Conservation (phyloP, 495 filamentous ascomycete species). For the Penicillium waksmanii region DNA sequence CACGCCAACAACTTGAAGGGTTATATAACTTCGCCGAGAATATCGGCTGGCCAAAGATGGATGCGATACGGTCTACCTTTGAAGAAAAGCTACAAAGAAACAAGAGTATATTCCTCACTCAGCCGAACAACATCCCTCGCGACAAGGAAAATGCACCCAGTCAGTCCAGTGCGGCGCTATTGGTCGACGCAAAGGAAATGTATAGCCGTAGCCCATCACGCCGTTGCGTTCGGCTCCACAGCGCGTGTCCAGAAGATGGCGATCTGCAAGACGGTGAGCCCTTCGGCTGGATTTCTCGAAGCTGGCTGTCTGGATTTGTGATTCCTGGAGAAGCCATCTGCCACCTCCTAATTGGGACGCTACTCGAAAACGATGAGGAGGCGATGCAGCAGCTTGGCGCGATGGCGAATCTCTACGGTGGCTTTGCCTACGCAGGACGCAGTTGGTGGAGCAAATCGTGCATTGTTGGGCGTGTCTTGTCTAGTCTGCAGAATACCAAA, state of each 20-base stretch:
- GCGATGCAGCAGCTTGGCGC: slow-evolving; percentile 68
- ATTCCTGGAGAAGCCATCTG: slow-evolving; percentile 73
- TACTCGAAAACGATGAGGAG: slow-evolving; percentile 74
- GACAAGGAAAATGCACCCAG: slow-evolving; percentile 2
- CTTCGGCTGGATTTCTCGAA: slow-evolving; percentile 79
- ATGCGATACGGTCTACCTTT: slow-evolving; percentile 34
- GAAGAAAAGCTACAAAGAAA: slow-evolving; percentile 21
- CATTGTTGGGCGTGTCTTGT: slow-evolving; percentile 75
- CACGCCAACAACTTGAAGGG: slow-evolving; percentile 52
- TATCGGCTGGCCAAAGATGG: slow-evolving; percentile 53
- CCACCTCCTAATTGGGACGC: slow-evolving; percentile 76
- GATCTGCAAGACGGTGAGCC: slow-evolving; percentile 21
- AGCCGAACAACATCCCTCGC: neutral
- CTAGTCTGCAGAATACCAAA: slow-evolving; percentile 63
- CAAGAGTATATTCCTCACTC: slow-evolving; percentile 13
- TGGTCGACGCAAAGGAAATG: slow-evolving; percentile 30
- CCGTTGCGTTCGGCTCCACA: slow-evolving; percentile 34
- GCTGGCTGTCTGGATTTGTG: slow-evolving; percentile 77
- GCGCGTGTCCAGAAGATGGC: slow-evolving; percentile 13
- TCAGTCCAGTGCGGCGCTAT: neutral
- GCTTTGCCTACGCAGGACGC: slow-evolving; percentile 68
- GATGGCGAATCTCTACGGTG: slow-evolving; percentile 74
- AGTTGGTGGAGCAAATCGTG: slow-evolving; percentile 86
- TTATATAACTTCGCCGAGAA: slow-evolving; percentile 53
- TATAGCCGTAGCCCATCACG: slow-evolving; percentile 35